Evolutionary conservation across 2,329 filamentous ascomycete species (phyloP).

Genomic region (Biscogniauxia marginata): DNA sequence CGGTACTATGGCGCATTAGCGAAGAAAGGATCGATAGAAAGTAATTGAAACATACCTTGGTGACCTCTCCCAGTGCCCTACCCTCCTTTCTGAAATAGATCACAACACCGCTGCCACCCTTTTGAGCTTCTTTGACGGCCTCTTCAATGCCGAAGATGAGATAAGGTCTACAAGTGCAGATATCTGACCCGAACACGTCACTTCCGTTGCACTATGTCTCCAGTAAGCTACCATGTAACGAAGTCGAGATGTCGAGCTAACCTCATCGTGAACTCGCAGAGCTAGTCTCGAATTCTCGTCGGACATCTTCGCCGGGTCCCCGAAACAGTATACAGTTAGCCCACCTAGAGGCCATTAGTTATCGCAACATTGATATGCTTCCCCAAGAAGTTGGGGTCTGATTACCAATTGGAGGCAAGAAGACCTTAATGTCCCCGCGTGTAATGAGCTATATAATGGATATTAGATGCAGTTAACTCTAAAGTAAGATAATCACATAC

Average conservation of each 20-base stretch:
- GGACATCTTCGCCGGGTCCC: constrained; percentile 90
- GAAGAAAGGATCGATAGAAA: neutral
- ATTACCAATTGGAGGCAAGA: constrained; percentile 84
- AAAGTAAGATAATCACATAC: constrained; percentile 31
- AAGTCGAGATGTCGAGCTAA: constrained; percentile 30
- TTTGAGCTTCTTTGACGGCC: constrained; percentile 94
- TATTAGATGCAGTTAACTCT: constrained; percentile 20
- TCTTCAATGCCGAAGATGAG: constrained; percentile 97
- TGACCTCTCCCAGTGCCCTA: constrained; percentile 89
- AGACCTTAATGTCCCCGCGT: constrained; percentile 89
- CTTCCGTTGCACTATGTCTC: constrained; percentile 76
- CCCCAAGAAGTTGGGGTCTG: neutral
- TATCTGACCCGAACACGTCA: constrained; percentile 97
- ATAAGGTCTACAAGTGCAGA: constrained; percentile 94
- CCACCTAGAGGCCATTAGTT: constrained; percentile 54
- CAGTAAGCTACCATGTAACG: constrained; percentile 13
- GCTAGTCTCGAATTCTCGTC: constrained; percentile 79
- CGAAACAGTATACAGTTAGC: constrained; percentile 95
- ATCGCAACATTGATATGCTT: neutral
- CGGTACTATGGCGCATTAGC: constrained; percentile 45
- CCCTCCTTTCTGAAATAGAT: constrained; percentile 99
- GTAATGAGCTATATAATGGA: constrained; percentile 69
- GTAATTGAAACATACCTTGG: constrained; percentile 64
- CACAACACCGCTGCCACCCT: constrained; percentile 88
- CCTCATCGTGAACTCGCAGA: constrained; percentile 74